Percentiles rank a stretch among this genome's conserved stretches.
These are phyloP conservation scores for Tremella fuciformis DNA, from an alignment of 768 basidiomycete genomes.

Conservation along the genomic window DNA sequence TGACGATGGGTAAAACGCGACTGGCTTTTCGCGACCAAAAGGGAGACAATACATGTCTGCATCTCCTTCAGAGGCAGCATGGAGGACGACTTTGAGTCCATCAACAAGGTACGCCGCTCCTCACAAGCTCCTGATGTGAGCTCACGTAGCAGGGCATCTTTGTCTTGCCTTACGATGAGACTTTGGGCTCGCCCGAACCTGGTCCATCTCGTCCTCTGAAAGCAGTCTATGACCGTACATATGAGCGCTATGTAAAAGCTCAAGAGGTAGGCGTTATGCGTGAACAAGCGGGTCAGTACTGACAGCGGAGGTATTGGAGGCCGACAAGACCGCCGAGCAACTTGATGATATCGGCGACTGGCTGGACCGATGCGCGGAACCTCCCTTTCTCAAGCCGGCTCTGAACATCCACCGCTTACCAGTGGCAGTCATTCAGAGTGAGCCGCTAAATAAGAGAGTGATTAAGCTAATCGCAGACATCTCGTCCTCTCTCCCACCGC, in stretches of 20 bases:
- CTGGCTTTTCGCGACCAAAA: not conserved
- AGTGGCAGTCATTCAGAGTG: slow-evolving; percentile 39
- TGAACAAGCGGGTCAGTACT: not conserved
- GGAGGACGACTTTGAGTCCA: slow-evolving; percentile 3
- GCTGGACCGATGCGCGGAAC: slow-evolving; percentile 26
- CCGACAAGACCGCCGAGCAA: slow-evolving; percentile 26
- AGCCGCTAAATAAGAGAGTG: slow-evolving; percentile 1
- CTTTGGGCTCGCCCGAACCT: not conserved
- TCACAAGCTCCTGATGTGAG: not conserved
- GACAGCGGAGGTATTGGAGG: slow-evolving; percentile 24
- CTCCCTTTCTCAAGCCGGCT: slow-evolving; percentile 16
- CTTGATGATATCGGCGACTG: slow-evolving; percentile 43
- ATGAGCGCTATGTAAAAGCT: not conserved
- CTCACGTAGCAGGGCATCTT: not conserved
- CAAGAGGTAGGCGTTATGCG: not conserved
- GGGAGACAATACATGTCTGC: no score
- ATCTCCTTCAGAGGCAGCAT: not conserved
- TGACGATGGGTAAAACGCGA: not conserved
- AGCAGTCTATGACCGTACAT: not conserved
- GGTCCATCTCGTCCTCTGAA: slow-evolving; percentile 2
- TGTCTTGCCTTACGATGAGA: slow-evolving; percentile 2
- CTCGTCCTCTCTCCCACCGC: slow-evolving; percentile 11
- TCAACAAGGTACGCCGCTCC: not conserved
- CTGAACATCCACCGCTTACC: slow-evolving; percentile 24
- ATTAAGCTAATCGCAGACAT: slow-evolving; percentile 18